These are phyloP conservation scores for Fusarium sp. DNA, from an alignment of 2,329 filamentous ascomycete genomes.

Conservation along the genomic window DNA sequence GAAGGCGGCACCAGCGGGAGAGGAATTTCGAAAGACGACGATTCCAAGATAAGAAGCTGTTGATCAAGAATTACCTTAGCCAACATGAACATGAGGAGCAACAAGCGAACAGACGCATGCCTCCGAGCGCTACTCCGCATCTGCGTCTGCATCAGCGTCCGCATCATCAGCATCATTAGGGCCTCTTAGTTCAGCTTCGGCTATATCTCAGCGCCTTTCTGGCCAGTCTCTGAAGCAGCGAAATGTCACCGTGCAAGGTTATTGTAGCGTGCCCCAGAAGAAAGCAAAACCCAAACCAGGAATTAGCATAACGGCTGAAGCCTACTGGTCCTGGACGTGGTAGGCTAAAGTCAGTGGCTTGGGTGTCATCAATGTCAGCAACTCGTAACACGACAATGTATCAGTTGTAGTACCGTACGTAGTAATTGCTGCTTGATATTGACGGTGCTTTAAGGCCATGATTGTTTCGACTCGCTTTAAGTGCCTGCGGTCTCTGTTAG, in stretches of 20 bases:
- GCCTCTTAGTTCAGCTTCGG: constrained; percentile 29
- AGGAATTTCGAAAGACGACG: constrained; percentile 1
- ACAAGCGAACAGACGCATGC: constrained; percentile 11
- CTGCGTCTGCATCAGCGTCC: constrained; percentile 24
- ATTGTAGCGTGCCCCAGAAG: constrained; percentile 26
- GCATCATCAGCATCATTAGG: constrained; percentile 37
- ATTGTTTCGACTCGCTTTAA: neutral
- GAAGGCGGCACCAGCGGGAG: constrained; percentile 22
- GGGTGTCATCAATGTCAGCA: constrained; percentile 39
- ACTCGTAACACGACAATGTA: constrained; percentile 20
- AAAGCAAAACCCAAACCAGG: constrained; percentile 35
- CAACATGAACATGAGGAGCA: constrained; percentile 2
- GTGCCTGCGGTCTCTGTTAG: neutral
- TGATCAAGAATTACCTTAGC: constrained; percentile 6
- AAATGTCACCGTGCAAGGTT: constrained; percentile 40
- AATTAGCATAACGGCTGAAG: constrained; percentile 34
- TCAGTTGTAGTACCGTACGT: no score
- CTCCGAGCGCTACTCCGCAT: neutral
- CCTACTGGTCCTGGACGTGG: constrained; percentile 4
- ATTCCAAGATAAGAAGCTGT: constrained; percentile 18
- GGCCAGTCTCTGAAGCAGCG: constrained; percentile 16
- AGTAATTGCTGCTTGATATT: constrained; percentile 14
- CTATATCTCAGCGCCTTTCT: constrained; percentile 13
- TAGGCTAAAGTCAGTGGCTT: constrained; percentile 31
- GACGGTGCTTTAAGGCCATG: neutral